Percentiles rank a stretch among this genome's conserved stretches.
These are phyloP conservation scores for Russula compacta DNA, from an alignment of 768 basidiomycete species.

Conservation along the genomic window DNA sequence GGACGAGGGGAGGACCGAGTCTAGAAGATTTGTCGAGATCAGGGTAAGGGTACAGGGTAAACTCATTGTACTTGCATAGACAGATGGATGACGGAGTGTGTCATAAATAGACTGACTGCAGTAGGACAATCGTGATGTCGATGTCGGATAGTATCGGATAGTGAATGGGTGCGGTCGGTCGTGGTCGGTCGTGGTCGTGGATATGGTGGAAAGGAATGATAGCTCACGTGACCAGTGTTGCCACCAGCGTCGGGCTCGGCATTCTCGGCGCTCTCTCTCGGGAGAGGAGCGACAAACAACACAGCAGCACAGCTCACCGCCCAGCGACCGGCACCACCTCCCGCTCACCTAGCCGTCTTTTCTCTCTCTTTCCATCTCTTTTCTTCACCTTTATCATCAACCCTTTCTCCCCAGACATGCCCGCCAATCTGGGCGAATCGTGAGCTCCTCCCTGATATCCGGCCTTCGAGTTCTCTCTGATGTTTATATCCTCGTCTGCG, in stretches of 20 bases:
- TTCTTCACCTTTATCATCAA: slow-evolving; percentile 30
- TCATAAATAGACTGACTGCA: no score
- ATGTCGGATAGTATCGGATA: no score
- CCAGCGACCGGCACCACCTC: background rate
- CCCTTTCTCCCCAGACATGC: slow-evolving; percentile 20
- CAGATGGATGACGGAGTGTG: background rate
- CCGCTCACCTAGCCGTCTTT: background rate
- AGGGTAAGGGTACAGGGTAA: background rate
- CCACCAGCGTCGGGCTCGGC: background rate
- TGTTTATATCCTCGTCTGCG: slow-evolving; percentile 17
- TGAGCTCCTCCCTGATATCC: slow-evolving; percentile 16
- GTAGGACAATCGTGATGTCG: no score
- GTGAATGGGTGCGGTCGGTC: no score
- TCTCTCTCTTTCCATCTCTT: background rate
- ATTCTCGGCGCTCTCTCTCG: background rate
- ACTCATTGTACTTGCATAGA: background rate
- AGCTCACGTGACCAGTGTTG: background rate
- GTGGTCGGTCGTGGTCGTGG: no score
- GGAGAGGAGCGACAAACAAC: background rate
- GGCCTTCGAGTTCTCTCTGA: background rate
- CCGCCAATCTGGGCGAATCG: slow-evolving; percentile 24
- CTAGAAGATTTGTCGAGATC: background rate
- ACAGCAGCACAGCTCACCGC: background rate
- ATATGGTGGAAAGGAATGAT: background rate
- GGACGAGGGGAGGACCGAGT: background rate